Base-by-base conservation (phyloP, 2,329 filamentous ascomycete species). In the Aspergillus bombycis region DNA sequence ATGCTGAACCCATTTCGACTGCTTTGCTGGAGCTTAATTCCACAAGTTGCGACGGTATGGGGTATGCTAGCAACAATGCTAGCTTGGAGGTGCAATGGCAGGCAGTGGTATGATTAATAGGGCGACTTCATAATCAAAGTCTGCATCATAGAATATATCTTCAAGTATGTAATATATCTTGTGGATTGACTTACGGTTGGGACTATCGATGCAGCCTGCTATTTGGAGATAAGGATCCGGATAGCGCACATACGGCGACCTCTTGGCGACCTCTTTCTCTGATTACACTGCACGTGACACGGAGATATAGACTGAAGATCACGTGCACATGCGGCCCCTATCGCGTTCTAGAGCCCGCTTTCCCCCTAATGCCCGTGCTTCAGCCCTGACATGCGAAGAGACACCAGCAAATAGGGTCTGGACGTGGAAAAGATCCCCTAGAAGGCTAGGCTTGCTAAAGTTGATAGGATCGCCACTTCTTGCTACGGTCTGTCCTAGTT, bases 1-100 rank as follows among this genome's bases (percentile, higher is more conserved):
- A 57, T 43, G 71, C 68, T 61, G 74, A 74, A 19, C 73, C 74
- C 75, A 77, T 77, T 3, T 63, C 60, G 65, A 59, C 28, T 54
- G 16, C 9, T 30, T 34, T 36, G 28, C 30, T 19, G n/a, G 11
- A 19, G 30, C 19, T 41, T 8, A 41, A 16, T 41, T 41, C 38
- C 50, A 14, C 16, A 14, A 48, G 23, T 26, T 26, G 21, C 28
- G 48, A 32, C 28, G 48, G 48, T 52, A 52, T 52, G 16, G 48
- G 21, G 23, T 48, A 48, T 48, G 23, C 21, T 41, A 41, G 8
- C 38, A 41, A 41, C 34, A 38, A 38, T 14, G 48, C 28, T n/a
- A n/a, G 28, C 19, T 11, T 19, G 26, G 19, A n/a, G 48, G 19
- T 19, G 26, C n/a, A 52, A 52, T 52, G 28, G n/a, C 8, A 21